Base-by-base conservation (phyloP, 1,139 yeast genomes). In the Candida sp. region DNA sequence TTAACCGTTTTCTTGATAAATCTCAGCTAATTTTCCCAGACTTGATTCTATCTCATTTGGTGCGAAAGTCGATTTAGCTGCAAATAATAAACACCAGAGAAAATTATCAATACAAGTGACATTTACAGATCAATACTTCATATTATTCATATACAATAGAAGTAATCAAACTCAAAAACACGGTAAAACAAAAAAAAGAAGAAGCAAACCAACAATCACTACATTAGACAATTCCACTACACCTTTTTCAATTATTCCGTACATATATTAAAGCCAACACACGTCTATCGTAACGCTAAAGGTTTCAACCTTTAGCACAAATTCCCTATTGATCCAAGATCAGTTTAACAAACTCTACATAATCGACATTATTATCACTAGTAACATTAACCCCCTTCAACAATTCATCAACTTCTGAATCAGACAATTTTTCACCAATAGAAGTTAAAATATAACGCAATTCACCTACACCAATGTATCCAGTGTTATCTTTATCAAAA, bases 391-490 rank as follows among this genome's bases (percentile, higher is more conserved):
- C 96, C 49, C 98, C 98, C 71, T 93, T 93, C 61, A 93, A 79
- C 59, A 93, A 79, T 66, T 95, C 99, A 58, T 93, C 97, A 40
- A 93, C 98, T 68, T 93, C 99, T 40, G 82, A 75, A 56, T 91
- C 97, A 22, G 84, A 70, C 57, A 93, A 76, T 68, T 91, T 90
- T 68, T 93, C 98, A 46, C 98, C 98, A 56, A 91, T 82, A 9
- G 96, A 85, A 22, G 97, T 91, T 64, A 93, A 76, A 63, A 93
- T 89, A 68, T 93, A 93, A 65, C 96, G 82, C 58, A 93, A 79
- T 68, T 95, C 98, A 47, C 99, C 99, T 38, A 93, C 96, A 35
- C 98, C 96, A 57, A 93, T 93, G 70, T 84, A 86, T 5, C 99
- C 99, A 21, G 97, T 86, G 52, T 86, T 82, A 53, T 90, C 96